These are phyloP conservation scores for Phytophthora kernoviae DNA, from an alignment of 352 stramenopile genomes.

Conservation along the genomic window DNA sequence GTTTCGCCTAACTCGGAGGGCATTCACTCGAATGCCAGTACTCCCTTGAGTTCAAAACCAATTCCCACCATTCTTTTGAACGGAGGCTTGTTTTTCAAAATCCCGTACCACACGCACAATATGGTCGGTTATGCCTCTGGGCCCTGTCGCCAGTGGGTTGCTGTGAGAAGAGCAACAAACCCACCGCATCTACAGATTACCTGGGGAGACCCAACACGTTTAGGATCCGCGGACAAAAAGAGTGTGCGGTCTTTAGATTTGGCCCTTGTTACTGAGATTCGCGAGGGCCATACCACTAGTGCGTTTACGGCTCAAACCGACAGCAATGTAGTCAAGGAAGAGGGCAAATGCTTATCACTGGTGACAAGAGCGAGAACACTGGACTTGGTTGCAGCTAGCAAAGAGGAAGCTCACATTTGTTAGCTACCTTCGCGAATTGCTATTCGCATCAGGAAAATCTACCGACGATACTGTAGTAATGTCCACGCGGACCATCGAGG, in stretches of 20 bases:
- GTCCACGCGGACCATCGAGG: slow-evolving; percentile 50
- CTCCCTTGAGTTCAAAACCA: slow-evolving; percentile 10
- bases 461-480: slow-evolving; percentile 13
- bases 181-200: slow-evolving; percentile 53
- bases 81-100: slow-evolving; percentile 78
- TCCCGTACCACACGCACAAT: slow-evolving; percentile 69
- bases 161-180: slow-evolving; percentile 28
- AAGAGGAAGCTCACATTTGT: slow-evolving; percentile 78
- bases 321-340: slow-evolving; percentile 47
- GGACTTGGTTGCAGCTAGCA: slow-evolving; percentile 78
- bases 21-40: slow-evolving; percentile 7
- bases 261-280: slow-evolving; percentile 56
- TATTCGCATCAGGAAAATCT: slow-evolving; percentile 30
- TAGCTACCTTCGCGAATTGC: slow-evolving; percentile 40
- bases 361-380: slow-evolving; percentile 61
- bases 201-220: slow-evolving; percentile 70
- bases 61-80: slow-evolving; percentile 56
- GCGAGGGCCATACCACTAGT: slow-evolving; percentile 58
- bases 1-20: slow-evolving; percentile 13
- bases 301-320: slow-evolving; percentile 63
- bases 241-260: slow-evolving; percentile 45
- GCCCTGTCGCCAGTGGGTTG: slow-evolving; percentile 69
- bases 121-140: slow-evolving; percentile 36
- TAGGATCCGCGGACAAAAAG: slow-evolving; percentile 36
- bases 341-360: slow-evolving; percentile 75